Base-by-base conservation (phyloP, 768 basidiomycete genomes). In the Suillus variegatus region DNA sequence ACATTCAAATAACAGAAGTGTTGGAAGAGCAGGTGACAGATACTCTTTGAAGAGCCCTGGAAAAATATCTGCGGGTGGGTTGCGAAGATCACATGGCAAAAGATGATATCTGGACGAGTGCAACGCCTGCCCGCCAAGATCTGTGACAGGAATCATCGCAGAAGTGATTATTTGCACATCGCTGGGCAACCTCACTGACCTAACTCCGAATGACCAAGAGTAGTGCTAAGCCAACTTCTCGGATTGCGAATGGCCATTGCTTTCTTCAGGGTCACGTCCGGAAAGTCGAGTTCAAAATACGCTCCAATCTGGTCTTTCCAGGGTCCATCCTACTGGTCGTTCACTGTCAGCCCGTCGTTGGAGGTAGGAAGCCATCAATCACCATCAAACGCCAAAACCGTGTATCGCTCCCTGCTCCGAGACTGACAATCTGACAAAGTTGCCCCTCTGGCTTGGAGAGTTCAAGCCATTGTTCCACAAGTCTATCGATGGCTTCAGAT, bases 321-420 rank as follows among this genome's bases (percentile, higher is more conserved):
- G 32, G 82, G 77, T 18, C 89, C 85, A 32, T 87, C 83, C 92
- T 94, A 78, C 66, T 66, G n/a, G 25, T 36, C 32, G 12, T 60
- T 28, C 58, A 64, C 66, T 44, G 6, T 54, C 63, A 54, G 62
- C 66, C 13, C 41, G 64, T 49, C 35, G 20, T 32, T n/a, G n/a
- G 3, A 70, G 22, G 71, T 68, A 63, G 51, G 22, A 38, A 46
- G 14, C 44, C 25, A 63, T 28, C 41, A 46, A 61, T 79, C 79
- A 94, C 94, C 80, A 83, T 85, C 70, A 97, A 80, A 64, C 95
- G 83, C 95, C 97, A 99, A 75, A 93, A 99, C 62, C 97, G 82
- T 3, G 95, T 95, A 78, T 99, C 97, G 71, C 94, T 98, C 28
- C 97, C 97, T 2, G 96, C 92, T 0, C 97, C 97, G 38, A 98